These are phyloP conservation scores for Colletotrichum sublineola DNA, from an alignment of 2,329 filamentous ascomycete genomes.

Conservation along the genomic window DNA sequence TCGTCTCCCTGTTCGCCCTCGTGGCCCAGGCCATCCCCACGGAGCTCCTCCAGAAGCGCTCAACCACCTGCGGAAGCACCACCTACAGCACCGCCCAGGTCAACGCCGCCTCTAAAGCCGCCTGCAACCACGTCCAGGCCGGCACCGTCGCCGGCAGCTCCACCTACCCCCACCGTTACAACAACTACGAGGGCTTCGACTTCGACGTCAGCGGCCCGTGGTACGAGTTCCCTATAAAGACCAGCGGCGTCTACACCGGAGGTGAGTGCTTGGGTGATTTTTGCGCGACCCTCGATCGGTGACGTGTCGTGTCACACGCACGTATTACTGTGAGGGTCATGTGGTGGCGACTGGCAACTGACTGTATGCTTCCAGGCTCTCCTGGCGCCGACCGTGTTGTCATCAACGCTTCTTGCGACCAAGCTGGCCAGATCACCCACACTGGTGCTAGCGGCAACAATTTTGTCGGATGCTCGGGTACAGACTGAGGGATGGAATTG, in stretches of 20 bases:
- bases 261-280: constrained; percentile 55
- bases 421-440: constrained; percentile 77
- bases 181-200: constrained; percentile 73
- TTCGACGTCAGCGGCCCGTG: constrained; percentile 70
- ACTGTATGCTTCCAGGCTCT: constrained; percentile 57
- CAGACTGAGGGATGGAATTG: neutral
- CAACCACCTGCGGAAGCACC: constrained; percentile 64
- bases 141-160: constrained; percentile 53
- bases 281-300: neutral
- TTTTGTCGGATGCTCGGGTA: constrained; percentile 66
- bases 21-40: constrained; percentile 35
- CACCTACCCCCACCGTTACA: constrained; percentile 70
- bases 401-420: constrained; percentile 69
- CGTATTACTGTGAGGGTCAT: neutral
- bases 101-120: constrained; percentile 62
- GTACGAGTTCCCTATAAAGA: constrained; percentile 73
- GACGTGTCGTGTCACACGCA: neutral
- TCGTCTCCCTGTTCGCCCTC: constrained; percentile 40
- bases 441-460: constrained; percentile 77
- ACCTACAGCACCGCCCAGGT: constrained; percentile 67
- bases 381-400: constrained; percentile 77
- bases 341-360: neutral
- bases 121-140: constrained; percentile 63
- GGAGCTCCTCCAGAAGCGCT: constrained; percentile 49
- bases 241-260: constrained; percentile 69